phyloP scores from a whole-genome alignment of 2,329 filamentous ascomycete species.

The Paraphoma chrysanthemicola region DNA sequence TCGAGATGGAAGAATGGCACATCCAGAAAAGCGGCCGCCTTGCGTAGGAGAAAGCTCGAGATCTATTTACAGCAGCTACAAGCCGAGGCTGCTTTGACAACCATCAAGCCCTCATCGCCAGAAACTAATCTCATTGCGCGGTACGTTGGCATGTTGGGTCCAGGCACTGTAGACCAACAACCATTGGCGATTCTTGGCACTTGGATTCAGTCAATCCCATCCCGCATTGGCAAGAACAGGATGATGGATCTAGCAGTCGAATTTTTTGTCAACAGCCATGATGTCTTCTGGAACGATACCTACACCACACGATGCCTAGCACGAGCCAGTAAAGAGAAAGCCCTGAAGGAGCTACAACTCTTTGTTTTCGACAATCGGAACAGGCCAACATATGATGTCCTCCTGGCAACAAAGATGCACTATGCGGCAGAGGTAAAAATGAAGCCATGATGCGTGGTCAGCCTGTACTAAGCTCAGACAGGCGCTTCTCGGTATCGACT shows the following conservation, averaged over 20 bases:
- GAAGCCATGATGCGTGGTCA: background rate
- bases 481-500: conserved; percentile 33
- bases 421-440: conserved; percentile 35
- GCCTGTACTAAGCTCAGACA: background rate
- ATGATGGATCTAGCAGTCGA: conserved; percentile 38
- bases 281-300: conserved; percentile 24
- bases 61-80: conserved; percentile 20
- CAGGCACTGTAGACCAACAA: conserved; percentile 13
- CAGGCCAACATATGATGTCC: conserved; percentile 29
- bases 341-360: conserved; percentile 32
- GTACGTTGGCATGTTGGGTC: conserved; percentile 32
- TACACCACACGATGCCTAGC: conserved; percentile 28
- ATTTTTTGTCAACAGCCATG: conserved; percentile 32
- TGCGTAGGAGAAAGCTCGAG: conserved; percentile 22
- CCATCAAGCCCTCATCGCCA: conserved; percentile 18
- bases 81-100: conserved; percentile 5
- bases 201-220: conserved; percentile 37
- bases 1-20: conserved; percentile 14
- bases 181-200: conserved; percentile 35
- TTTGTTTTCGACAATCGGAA: conserved; percentile 15
- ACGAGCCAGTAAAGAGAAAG: conserved; percentile 29
- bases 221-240: conserved; percentile 30
- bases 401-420: conserved; percentile 38
- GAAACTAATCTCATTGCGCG: conserved; percentile 28
- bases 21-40: conserved; percentile 17